Base-by-base conservation (phyloP, 441 rosid species). In the Populus hybrid region DNA sequence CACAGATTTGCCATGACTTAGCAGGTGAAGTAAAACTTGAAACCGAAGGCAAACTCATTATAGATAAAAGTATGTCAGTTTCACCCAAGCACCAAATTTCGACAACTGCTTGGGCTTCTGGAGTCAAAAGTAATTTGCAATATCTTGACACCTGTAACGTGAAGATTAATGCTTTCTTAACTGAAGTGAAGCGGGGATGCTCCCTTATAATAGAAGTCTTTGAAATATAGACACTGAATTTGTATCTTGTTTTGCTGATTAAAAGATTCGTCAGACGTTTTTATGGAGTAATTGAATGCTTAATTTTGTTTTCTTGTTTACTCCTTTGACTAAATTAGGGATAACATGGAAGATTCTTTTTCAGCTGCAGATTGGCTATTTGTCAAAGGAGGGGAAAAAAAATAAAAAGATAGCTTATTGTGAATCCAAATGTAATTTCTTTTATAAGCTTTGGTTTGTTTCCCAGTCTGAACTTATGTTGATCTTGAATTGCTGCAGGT, bases 311-410 rank as follows among this genome's bases (percentile, higher is more conserved):
- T 75, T 64, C 70, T 11, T 38, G 23, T 77, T 73, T 28, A 26
- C 23, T 59, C 16, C 42, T 30, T 75, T 66, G 32, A 74, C 59
- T 69, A 71, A 68, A 32, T 66, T 18, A 74, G 9, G 74, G 67
- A 69, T 32, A 74, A 23, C 61, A 57, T 69, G 36, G n/a, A 34
- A 38, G 80, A 63, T 65, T 74, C 16, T 28, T 38, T 66, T 65
- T 64, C 10, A 65, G 59, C 69, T 66, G 64, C 53, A 59, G 80
- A 69, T 66, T 81, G 71, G 66, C 80, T 68, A 66, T 70, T 71
- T 66, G 18, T 63, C 36, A 20, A n/a, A 20, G 46, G 3, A 32
- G 71, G 59, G 26, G 2, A 1, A 26, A 1, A 1, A n/a, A 67
- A 70, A 20, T 24, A 26, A 10, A 10, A 26, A 20, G 11, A n/a